A percentile compares a stretch with the other conserved stretches of the same genome.
Conservation (phyloP, 371 early-diverging fungal species). For the Lichtheimia ramosa region DNA sequence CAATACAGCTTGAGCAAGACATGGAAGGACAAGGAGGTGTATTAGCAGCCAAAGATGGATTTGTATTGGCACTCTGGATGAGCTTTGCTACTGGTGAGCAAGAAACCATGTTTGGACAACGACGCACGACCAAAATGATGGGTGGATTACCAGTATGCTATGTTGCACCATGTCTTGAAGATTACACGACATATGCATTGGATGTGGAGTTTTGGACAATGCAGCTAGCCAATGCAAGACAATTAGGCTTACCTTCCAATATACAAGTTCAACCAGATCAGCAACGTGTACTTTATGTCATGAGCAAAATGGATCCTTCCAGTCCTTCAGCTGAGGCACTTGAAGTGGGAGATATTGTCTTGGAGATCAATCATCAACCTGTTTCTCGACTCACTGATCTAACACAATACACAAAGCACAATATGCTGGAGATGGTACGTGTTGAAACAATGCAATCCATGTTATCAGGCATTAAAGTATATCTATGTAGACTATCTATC, state of each 20-base stretch:
- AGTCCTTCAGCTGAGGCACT: conserved; percentile 60
- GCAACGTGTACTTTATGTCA: conserved; percentile 66
- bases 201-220: conserved; percentile 80
- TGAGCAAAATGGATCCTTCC: conserved; percentile 57
- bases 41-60: conserved; percentile 65
- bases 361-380: conserved; percentile 67
- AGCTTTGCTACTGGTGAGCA: conserved; percentile 65
- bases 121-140: conserved; percentile 38
- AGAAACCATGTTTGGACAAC: conserved; percentile 20
- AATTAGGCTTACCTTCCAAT: conserved; percentile 72
- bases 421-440: conserved; percentile 39
- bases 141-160: conserved; percentile 51
- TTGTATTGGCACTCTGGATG: conserved; percentile 79
- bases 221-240: conserved; percentile 74
- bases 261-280: conserved; percentile 71
- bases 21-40: conserved; percentile 68
- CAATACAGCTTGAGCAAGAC: conserved; percentile 69
- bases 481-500: conserved; percentile 11
- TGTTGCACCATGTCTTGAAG: conserved; percentile 24
- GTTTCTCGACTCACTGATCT: conserved; percentile 68
- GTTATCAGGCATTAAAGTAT: conserved; percentile 46
- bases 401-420: conserved; percentile 25
- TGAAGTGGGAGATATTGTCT: conserved; percentile 77
- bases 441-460: conserved; percentile 56
- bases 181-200: conserved; percentile 46